Conservation (phyloP, 768 basidiomycete genomes). For the Tulasnella sp. region DNA sequence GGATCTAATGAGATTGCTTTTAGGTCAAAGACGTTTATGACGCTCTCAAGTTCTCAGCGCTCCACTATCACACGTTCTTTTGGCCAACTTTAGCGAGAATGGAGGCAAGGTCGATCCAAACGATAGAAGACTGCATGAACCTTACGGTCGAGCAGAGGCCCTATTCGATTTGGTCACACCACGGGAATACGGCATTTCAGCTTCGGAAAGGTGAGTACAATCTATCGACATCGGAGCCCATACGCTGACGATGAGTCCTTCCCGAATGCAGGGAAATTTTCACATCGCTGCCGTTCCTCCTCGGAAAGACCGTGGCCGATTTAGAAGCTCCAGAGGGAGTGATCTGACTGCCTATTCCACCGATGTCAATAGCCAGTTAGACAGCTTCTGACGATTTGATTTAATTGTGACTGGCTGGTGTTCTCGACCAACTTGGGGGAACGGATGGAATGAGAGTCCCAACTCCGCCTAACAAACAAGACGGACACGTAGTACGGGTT, state of each 20-base stretch:
- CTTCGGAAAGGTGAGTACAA: slow-evolving; percentile 76
- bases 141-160: slow-evolving; percentile 93
- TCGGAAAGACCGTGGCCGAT: slow-evolving; percentile 93
- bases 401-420: not conserved
- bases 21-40: slow-evolving; percentile 97
- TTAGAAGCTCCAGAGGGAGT: slow-evolving; percentile 76
- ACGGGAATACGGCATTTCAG: slow-evolving; percentile 98
- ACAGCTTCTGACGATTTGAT: not conserved
- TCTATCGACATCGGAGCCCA: not conserved
- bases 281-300: slow-evolving; percentile 89
- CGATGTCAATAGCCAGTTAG: slow-evolving; percentile 48
- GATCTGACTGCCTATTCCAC: slow-evolving; percentile 92
- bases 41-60: slow-evolving; percentile 93
- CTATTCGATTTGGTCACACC: slow-evolving; percentile 97
- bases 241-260: slow-evolving; percentile 22
- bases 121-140: slow-evolving; percentile 86
- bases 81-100: slow-evolving; percentile 84
- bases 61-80: slow-evolving; percentile 91
- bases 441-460: no score
- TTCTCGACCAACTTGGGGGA: no score
- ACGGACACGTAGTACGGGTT: no score
- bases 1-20: not conserved
- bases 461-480: no score
- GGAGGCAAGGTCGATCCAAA: slow-evolving; percentile 62
- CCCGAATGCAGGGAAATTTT: slow-evolving; percentile 87